Percentiles rank a stretch among this genome's conserved stretches.
Conservation (phyloP, 116 monocot species). For the Zostera marina region DNA sequence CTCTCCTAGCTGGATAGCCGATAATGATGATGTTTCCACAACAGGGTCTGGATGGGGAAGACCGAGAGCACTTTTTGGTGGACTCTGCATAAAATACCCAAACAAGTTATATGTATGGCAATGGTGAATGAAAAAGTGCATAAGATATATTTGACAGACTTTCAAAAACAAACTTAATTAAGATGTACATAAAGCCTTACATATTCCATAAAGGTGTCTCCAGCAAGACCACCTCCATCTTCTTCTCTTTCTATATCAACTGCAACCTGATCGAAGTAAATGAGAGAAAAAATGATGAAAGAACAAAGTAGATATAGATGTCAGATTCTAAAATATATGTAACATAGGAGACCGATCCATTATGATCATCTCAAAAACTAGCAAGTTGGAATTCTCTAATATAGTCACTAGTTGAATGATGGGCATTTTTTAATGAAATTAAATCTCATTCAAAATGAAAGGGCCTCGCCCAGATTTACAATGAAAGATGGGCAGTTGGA, state of each 20-base stretch:
- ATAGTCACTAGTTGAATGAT: too few relatives aligned
- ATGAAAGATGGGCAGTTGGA: too few relatives aligned
- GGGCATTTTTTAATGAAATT: too few relatives aligned
- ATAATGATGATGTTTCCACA: constrained; percentile 95
- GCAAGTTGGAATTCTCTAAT: too few relatives aligned
- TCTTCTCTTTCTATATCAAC: constrained; percentile 97
- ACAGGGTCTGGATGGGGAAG: constrained; percentile 92
- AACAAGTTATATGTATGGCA: constrained; percentile 1
- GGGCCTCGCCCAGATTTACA: too few relatives aligned
- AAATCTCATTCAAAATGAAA: too few relatives aligned
- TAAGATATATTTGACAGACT: neutral
- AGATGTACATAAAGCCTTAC: constrained; percentile 26
- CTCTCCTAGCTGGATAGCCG: constrained; percentile 95
- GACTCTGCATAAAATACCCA: constrained; percentile 42
- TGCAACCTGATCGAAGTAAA: constrained; percentile 42
- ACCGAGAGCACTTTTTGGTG: constrained; percentile 74
- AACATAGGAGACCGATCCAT: too few relatives aligned
- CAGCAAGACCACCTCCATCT: constrained; percentile 75
- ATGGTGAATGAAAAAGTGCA: neutral
- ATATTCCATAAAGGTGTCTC: constrained; percentile 97
- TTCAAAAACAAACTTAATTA: neutral
- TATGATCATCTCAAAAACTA: too few relatives aligned
- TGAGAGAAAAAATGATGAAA: neutral
- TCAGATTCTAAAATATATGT: too few relatives aligned
- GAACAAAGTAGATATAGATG: neutral